phyloP scores from a whole-genome alignment of 2,329 filamentous ascomycete species.

The Verticillium nubilum region DNA sequence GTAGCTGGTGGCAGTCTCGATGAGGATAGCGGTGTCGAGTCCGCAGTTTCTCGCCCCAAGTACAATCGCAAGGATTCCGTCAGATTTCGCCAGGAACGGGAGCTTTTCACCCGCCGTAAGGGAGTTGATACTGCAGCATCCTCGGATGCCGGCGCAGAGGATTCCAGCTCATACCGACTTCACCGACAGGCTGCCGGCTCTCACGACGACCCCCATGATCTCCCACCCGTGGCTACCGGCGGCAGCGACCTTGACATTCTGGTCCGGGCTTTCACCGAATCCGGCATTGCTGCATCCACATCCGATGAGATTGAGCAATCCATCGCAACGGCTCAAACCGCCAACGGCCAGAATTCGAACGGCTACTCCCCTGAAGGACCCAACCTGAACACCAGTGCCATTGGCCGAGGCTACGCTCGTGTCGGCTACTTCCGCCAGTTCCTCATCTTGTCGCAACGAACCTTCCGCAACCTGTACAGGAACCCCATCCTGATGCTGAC shows the following conservation, averaged over 20 bases:
- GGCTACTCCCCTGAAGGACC: slow-evolving; percentile 38
- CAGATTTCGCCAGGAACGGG: slow-evolving; percentile 78
- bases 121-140: slow-evolving; percentile 57
- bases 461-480: slow-evolving; percentile 95
- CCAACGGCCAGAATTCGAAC: slow-evolving; percentile 60
- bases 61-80: slow-evolving; percentile 73
- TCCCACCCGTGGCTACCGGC: slow-evolving; percentile 52
- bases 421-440: slow-evolving; percentile 80
- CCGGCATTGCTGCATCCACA: slow-evolving; percentile 68
- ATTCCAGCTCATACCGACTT: slow-evolving; percentile 45
- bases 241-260: slow-evolving; percentile 79
- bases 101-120: slow-evolving; percentile 79
- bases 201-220: slow-evolving; percentile 63
- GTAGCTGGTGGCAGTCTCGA: slow-evolving; percentile 70
- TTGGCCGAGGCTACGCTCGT: slow-evolving; percentile 77
- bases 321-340: slow-evolving; percentile 56
- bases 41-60: slow-evolving; percentile 55
- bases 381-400: slow-evolving; percentile 48
- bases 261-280: slow-evolving; percentile 68
- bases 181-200: slow-evolving; percentile 41
- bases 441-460: slow-evolving; percentile 79
- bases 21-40: slow-evolving; percentile 58
- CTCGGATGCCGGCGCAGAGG: slow-evolving; percentile 49
- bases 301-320: slow-evolving; percentile 74
- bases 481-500: slow-evolving; percentile 98